Evolutionary conservation across 805 yeast species (phyloP).

Genomic region (Saccharomycopsis amapae): DNA sequence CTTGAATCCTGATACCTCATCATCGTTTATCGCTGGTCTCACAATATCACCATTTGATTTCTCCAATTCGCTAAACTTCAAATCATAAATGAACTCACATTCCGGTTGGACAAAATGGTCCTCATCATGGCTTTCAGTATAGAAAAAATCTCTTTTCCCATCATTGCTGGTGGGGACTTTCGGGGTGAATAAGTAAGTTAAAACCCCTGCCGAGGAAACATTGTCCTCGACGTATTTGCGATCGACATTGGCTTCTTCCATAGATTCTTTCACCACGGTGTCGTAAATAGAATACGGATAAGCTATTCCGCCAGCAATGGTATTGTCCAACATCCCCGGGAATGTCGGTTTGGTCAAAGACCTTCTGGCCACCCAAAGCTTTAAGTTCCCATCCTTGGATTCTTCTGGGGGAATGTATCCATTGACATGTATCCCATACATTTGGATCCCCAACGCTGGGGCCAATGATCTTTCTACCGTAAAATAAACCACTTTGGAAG

Average conservation of each 20-base stretch:
- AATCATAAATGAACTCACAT: constrained; percentile 72
- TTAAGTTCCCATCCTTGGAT: constrained; percentile 35
- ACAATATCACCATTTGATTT: constrained; percentile 23
- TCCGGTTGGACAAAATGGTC: constrained; percentile 78
- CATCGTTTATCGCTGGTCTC: constrained; percentile 55
- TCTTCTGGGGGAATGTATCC: constrained; percentile 56
- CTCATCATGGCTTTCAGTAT: constrained; percentile 28
- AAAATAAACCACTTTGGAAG: constrained; percentile 50
- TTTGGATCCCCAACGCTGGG: constrained; percentile 74
- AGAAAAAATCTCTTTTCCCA: background rate
- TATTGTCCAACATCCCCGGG: constrained; percentile 88
- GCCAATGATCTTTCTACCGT: constrained; percentile 75
- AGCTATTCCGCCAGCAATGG: constrained; percentile 93
- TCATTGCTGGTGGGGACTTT: background rate
- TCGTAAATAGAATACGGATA: constrained; percentile 68
- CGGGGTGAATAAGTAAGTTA: constrained; percentile 43
- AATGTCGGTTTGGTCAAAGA: constrained; percentile 74
- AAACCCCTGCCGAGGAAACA: constrained; percentile 50
- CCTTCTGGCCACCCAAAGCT: constrained; percentile 82
- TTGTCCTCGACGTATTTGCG: constrained; percentile 41
- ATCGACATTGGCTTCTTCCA: constrained; percentile 83
- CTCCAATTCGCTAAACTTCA: constrained; percentile 38
- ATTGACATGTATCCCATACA: constrained; percentile 84
- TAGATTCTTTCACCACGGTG: constrained; percentile 78
- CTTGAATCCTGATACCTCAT: constrained; percentile 69